These are phyloP conservation scores for Agrocybe praecox DNA, from an alignment of 768 basidiomycete species.

Conservation along the genomic window DNA sequence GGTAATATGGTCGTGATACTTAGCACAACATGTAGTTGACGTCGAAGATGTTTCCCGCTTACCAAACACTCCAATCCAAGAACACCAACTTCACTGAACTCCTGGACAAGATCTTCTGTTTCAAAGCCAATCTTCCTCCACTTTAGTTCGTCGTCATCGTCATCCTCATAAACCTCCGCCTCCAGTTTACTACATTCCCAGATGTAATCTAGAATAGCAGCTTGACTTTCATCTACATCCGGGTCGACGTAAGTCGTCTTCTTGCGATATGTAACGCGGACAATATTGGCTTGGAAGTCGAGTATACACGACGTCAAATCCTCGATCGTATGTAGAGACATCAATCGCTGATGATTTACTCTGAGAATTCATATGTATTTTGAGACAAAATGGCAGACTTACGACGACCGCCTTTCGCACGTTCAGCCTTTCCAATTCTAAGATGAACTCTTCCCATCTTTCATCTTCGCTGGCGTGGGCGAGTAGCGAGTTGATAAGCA, in stretches of 20 bases:
- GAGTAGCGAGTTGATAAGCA: constrained; percentile 86
- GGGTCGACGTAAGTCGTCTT: constrained; percentile 80
- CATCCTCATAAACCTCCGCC: constrained; percentile 52
- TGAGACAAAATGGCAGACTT: constrained; percentile 28
- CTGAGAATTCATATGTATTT: background rate
- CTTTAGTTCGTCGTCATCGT: constrained; percentile 53
- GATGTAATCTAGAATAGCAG: constrained; percentile 59
- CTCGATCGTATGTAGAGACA: constrained; percentile 80
- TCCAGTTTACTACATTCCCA: constrained; percentile 65
- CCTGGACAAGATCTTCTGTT: constrained; percentile 70
- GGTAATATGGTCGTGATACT: background rate
- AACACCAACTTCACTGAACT: constrained; percentile 79
- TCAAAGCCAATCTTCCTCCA: constrained; percentile 84
- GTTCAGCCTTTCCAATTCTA: constrained; percentile 73
- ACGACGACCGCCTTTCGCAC: constrained; percentile 84
- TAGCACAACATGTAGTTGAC: background rate
- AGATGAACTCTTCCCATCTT: constrained; percentile 79
- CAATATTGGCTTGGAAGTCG: constrained; percentile 86
- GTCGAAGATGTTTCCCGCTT: constrained; percentile 20
- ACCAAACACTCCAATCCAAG: constrained; percentile 85
- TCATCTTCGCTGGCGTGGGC: constrained; percentile 70
- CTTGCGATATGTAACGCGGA: constrained; percentile 77
- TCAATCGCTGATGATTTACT: constrained; percentile 58
- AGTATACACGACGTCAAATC: constrained; percentile 83
- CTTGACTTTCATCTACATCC: constrained; percentile 59